Evolutionary conservation across 2,329 filamentous ascomycete genomes (phyloP).

Genomic region (Phyllosticta ampelicida): DNA sequence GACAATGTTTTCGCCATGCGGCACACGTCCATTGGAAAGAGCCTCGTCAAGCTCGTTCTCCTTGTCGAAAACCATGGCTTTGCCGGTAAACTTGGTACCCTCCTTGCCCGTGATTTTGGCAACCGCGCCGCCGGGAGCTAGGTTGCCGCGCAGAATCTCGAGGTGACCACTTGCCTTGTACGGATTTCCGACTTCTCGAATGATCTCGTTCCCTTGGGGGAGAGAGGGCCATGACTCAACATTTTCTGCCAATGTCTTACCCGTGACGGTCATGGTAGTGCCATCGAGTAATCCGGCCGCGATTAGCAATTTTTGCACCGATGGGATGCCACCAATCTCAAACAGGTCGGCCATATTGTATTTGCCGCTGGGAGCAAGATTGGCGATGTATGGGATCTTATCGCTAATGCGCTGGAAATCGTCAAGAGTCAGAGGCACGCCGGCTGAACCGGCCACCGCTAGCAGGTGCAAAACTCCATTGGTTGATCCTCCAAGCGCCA

Average conservation of each 20-base stretch:
- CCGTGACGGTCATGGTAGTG: constrained; percentile 68
- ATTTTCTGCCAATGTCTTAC: constrained; percentile 73
- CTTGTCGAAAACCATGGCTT: constrained; percentile 76
- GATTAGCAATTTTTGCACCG: constrained; percentile 76
- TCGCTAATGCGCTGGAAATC: constrained; percentile 74
- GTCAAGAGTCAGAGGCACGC: constrained; percentile 65
- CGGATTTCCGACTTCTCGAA: constrained; percentile 67
- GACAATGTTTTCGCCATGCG: constrained; percentile 70
- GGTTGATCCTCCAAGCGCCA: constrained; percentile 82
- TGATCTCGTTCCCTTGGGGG: constrained; percentile 69
- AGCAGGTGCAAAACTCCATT: constrained; percentile 84
- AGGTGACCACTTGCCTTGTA: constrained; percentile 83
- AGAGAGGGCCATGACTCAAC: constrained; percentile 66
- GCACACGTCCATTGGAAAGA: constrained; percentile 58
- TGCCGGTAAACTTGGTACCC: constrained; percentile 69
- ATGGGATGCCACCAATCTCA: constrained; percentile 72
- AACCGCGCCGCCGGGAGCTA: constrained; percentile 80
- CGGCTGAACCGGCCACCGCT: constrained; percentile 80
- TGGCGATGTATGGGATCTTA: constrained; percentile 76
- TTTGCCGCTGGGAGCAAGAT: constrained; percentile 72
- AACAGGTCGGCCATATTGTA: constrained; percentile 86
- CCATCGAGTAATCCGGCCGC: constrained; percentile 68
- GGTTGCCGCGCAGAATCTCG: constrained; percentile 76
- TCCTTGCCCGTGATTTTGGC: constrained; percentile 97
- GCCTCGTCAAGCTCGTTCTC: constrained; percentile 69